A percentile compares a stretch with the other conserved stretches of the same genome.
Conservation (phyloP, 2,329 filamentous ascomycete species). For the Sporothrix globosa region DNA sequence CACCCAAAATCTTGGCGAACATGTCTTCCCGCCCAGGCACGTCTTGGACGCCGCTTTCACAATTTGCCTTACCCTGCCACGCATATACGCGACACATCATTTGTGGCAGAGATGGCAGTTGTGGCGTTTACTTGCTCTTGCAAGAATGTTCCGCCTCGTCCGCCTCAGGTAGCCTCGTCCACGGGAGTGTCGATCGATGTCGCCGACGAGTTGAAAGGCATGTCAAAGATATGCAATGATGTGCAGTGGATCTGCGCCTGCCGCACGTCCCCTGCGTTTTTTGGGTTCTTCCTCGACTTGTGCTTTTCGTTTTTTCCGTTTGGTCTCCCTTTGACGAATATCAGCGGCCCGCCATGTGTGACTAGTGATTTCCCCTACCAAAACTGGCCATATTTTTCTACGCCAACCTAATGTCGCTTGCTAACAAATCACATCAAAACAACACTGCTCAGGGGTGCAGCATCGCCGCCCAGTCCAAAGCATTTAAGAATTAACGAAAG, state of each 20-base stretch:
- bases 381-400: slow-evolving; percentile 15
- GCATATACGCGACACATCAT: neutral
- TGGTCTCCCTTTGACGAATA: slow-evolving; percentile 11
- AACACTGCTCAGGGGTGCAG: slow-evolving; percentile 15
- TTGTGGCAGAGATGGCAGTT: neutral
- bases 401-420: neutral
- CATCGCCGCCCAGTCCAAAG: neutral
- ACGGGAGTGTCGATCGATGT: neutral
- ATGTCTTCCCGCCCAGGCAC: neutral
- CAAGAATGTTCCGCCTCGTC: neutral
- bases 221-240: neutral
- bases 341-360: neutral
- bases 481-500: neutral
- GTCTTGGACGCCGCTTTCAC: neutral
- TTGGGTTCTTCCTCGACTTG: neutral
- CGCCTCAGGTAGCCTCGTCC: neutral
- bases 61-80: slow-evolving; percentile 18
- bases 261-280: neutral
- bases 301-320: neutral
- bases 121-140: neutral
- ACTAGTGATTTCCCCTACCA: neutral
- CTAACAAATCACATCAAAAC: neutral
- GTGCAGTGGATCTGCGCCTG: neutral
- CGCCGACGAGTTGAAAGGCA: neutral
- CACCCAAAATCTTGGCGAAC: neutral